Conservation (phyloP, 2,329 filamentous ascomycete species). For the Chlorencoelia australis region DNA sequence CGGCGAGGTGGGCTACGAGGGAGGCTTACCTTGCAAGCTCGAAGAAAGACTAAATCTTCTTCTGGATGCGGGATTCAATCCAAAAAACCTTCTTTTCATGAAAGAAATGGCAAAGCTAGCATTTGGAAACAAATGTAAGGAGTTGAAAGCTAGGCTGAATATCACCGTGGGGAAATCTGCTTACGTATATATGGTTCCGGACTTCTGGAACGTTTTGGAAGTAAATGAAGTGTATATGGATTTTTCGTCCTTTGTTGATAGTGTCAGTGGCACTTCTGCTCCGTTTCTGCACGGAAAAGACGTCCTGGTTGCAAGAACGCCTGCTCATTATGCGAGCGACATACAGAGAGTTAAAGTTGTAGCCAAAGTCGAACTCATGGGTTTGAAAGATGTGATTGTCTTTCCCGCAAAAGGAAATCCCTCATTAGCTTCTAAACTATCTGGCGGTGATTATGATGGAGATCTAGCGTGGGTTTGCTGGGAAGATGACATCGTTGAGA, state of each 20-base stretch:
- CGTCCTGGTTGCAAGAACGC: slow-evolving; percentile 58
- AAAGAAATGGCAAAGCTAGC: slow-evolving; percentile 32
- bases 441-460: slow-evolving; percentile 75
- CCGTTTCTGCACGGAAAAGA: slow-evolving; percentile 46
- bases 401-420: slow-evolving; percentile 55
- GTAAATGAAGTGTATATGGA: slow-evolving; percentile 59
- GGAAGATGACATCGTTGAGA: slow-evolving; percentile 53
- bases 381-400: slow-evolving; percentile 68
- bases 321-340: slow-evolving; percentile 60
- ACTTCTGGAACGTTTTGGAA: slow-evolving; percentile 49
- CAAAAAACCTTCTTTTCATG: slow-evolving; percentile 37
- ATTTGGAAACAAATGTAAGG: slow-evolving; percentile 16
- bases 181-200: slow-evolving; percentile 56
- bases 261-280: slow-evolving; percentile 41
- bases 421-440: slow-evolving; percentile 59
- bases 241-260: slow-evolving; percentile 52
- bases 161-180: slow-evolving; percentile 52
- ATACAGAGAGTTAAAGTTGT: slow-evolving; percentile 58
- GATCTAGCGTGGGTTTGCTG: slow-evolving; percentile 72
- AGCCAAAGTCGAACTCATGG: slow-evolving; percentile 48
- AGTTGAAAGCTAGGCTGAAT: slow-evolving; percentile 43
- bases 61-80: slow-evolving; percentile 51
- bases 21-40: slow-evolving; percentile 13
- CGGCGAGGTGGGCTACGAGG: slow-evolving; percentile 16
- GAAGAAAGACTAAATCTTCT: slow-evolving; percentile 45